phyloP scores from a whole-genome alignment of 345 rosid species.

The Citrus glauca region DNA sequence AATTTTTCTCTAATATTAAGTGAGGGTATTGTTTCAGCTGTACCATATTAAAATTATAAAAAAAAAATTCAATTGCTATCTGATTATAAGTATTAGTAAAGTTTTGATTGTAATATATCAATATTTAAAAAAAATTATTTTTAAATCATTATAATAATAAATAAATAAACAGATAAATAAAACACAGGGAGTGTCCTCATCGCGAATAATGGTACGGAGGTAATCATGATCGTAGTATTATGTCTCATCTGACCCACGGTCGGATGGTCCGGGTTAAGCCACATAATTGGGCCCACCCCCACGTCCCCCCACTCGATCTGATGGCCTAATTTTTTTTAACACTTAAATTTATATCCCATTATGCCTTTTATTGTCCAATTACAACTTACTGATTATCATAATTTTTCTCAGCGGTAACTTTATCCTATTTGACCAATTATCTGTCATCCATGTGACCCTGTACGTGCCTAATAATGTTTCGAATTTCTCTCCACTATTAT shows the following conservation, averaged over 20 bases:
- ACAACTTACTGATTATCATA: not conserved
- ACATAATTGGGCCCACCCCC: slow-evolving; percentile 3
- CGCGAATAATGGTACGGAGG: not conserved
- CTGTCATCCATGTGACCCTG: not conserved
- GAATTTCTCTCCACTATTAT: not conserved
- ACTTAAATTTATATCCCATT: slow-evolving; percentile 8
- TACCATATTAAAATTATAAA: too few relatives aligned
- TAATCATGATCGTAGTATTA: not conserved
- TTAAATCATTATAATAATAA: too few relatives aligned
- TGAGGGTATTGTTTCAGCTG: too few relatives aligned
- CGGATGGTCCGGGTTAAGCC: not conserved
- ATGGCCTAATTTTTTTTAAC: slow-evolving; percentile 15
- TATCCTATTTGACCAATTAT: slow-evolving; percentile 17
- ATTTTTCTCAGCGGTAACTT: not conserved
- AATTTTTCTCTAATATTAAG: too few relatives aligned
- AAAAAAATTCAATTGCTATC: too few relatives aligned
- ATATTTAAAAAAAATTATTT: too few relatives aligned
- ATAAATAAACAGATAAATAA: too few relatives aligned
- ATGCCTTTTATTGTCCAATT: slow-evolving; percentile 5
- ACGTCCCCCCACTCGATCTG: not conserved
- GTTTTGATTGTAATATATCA: too few relatives aligned
- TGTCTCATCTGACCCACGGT: slow-evolving; percentile 8
- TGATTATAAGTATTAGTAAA: too few relatives aligned
- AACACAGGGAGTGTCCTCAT: not conserved
- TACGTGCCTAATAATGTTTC: not conserved